Conservation (phyloP, 2,329 filamentous ascomycete species). For the Corniculantispora saksenae region DNA sequence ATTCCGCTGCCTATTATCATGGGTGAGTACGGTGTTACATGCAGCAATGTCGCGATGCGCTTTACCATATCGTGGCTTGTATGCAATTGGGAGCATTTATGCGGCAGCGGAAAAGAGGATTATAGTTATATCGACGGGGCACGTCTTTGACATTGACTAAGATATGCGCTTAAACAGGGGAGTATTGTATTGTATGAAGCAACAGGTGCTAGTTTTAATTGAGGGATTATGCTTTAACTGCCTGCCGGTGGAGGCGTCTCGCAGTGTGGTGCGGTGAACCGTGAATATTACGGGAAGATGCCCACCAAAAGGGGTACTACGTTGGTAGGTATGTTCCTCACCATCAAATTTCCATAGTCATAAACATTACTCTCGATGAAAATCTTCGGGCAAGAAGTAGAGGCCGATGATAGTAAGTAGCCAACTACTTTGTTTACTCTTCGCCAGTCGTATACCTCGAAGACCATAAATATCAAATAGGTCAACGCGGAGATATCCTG, state of each 20-base stretch:
- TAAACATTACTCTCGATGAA: conserved; percentile 60
- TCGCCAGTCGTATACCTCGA: conserved; percentile 93
- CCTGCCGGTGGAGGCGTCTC: too few relatives aligned
- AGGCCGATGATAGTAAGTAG: conserved; percentile 50
- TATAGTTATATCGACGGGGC: background rate
- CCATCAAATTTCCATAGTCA: conserved; percentile 83
- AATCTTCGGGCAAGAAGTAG: conserved; percentile 79
- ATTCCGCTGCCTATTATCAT: conserved; percentile 9
- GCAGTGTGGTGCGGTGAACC: too few relatives aligned
- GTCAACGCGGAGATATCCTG: conserved; percentile 87
- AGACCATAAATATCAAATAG: conserved; percentile 65
- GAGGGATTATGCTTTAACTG: conserved; percentile 12
- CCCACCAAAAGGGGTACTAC: background rate
- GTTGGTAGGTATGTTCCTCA: conserved; percentile 63
- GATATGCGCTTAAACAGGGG: conserved; percentile 2
- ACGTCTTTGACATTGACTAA: conserved; percentile 9
- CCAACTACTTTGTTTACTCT: conserved; percentile 63
- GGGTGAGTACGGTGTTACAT: background rate
- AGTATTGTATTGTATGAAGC: conserved; percentile 13
- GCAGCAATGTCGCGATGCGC: background rate
- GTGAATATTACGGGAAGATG: background rate
- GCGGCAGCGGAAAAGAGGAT: conserved; percentile 1
- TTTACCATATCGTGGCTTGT: conserved; percentile 6
- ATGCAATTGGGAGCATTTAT: conserved; percentile 1
- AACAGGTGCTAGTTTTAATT: conserved; percentile 17